A percentile compares a stretch with the other conserved stretches of the same genome.
Conservation (phyloP, 805 yeast genomes). For the Candida mattraensis region DNA sequence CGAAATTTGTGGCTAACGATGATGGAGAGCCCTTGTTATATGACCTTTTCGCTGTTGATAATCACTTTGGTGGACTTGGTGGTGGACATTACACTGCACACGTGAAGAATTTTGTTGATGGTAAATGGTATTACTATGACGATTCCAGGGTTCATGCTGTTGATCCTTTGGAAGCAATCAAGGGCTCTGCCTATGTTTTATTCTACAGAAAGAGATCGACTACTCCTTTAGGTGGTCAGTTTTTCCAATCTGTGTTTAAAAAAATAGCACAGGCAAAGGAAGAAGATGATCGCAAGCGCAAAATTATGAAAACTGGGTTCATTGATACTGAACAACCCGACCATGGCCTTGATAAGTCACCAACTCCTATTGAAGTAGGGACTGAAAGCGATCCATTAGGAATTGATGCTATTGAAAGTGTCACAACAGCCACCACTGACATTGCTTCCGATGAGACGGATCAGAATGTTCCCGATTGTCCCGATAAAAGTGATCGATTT, state of each 20-base stretch:
- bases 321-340: slow-evolving; percentile 4
- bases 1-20: slow-evolving; percentile 48
- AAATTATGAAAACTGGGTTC: not conserved
- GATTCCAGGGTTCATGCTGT: slow-evolving; percentile 73
- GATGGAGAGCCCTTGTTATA: slow-evolving; percentile 50
- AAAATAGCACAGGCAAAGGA: slow-evolving; percentile 34
- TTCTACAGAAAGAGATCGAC: slow-evolving; percentile 66
- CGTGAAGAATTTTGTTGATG: slow-evolving; percentile 74
- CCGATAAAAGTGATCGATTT: slow-evolving; percentile 3
- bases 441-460: slow-evolving; percentile 12
- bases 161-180: slow-evolving; percentile 58
- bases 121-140: slow-evolving; percentile 85
- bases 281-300: slow-evolving; percentile 3
- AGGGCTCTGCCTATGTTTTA: slow-evolving; percentile 82
- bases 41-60: slow-evolving; percentile 90
- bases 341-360: slow-evolving; percentile 8
- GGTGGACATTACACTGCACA: slow-evolving; percentile 97
- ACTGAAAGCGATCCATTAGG: slow-evolving; percentile 3
- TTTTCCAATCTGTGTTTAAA: slow-evolving; percentile 40
- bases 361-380: slow-evolving; percentile 4
- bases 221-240: slow-evolving; percentile 47
- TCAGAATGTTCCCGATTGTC: slow-evolving; percentile 6
- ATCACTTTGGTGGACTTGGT: slow-evolving; percentile 93
- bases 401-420: slow-evolving; percentile 2
- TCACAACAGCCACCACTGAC: slow-evolving; percentile 8